These are phyloP conservation scores for Vaccinium darrowii DNA, from an alignment of 148 eudicot species.

Conservation along the genomic window DNA sequence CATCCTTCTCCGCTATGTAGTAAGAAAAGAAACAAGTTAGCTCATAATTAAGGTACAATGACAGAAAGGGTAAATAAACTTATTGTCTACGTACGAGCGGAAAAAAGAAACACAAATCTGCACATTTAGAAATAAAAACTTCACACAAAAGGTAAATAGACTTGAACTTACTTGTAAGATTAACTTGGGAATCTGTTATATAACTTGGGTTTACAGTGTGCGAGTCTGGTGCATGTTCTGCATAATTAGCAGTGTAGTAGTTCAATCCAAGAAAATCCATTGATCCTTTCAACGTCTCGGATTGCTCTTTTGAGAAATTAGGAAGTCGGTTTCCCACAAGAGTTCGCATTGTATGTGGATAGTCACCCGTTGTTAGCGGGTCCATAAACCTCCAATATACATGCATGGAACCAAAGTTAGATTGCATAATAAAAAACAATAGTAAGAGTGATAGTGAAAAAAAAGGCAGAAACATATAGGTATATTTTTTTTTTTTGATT, in stretches of 20 bases:
- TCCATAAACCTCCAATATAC: conserved; percentile 36
- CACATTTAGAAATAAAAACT: background rate
- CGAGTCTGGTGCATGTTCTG: conserved; percentile 29
- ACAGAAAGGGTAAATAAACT: background rate
- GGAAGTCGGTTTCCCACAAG: conserved; percentile 39
- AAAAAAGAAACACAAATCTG: too few species aligned
- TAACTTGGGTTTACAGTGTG: conserved; percentile 30
- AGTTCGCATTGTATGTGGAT: conserved; percentile 29
- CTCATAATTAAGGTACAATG: background rate
- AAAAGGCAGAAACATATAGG: too few species aligned
- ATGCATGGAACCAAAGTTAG: background rate
- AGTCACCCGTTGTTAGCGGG: conserved; percentile 35
- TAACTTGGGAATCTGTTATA: conserved; percentile 33
- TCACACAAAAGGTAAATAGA: background rate
- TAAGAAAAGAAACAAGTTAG: background rate
- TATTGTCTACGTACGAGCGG: too few species aligned
- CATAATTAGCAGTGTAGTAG: conserved; percentile 58
- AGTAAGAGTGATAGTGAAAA: too few species aligned
- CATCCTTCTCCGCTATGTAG: conserved; percentile 3
- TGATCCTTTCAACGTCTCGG: conserved; percentile 37
- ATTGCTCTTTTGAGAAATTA: conserved; percentile 33
- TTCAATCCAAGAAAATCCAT: conserved; percentile 65
- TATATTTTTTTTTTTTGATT: too few species aligned
- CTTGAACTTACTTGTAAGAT: background rate
- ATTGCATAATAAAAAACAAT: too few species aligned